Base-by-base conservation (phyloP, 2,329 filamentous ascomycete species). In the Scytalidium sp. region DNA sequence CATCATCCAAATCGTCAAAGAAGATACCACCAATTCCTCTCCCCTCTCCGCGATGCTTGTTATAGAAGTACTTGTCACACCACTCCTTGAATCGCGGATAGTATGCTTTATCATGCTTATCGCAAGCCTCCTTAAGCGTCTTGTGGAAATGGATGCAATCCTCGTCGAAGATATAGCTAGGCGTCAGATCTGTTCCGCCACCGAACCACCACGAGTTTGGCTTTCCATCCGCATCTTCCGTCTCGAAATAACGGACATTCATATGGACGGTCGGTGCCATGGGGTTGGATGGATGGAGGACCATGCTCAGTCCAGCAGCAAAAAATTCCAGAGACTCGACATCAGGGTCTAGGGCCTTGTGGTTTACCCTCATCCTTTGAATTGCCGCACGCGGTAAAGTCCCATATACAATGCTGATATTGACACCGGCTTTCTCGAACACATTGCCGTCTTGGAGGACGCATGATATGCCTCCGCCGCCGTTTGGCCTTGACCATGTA, bases 191-290 rank as follows among this genome's bases (percentile, higher is more conserved):
- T 47, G 90, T 92, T 50, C 94, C 94, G 45, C 94, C 94, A 56
- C 94, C 94, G 63, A 96, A 99, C 94, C 94, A 99, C 93, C 94
- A 99, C 7, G 91, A 87, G 56, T 93, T 90, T 46, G 78, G 85
- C 57, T 78, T 87, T 41, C 88, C 90, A 60, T 93, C 87, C 8
- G 87, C 81, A 61, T 93, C 88, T 53, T 89, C 88, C 1, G 94
- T 99, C 75, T 99, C 94, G 65, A 99, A 99, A 73, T 99, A 99
- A 50, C 94, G 85, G 76, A 97, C 97, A 76, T 99, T 99, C 60
- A 99, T 79, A 69, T 99, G 94, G 17, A 99, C 94, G 0, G 94
- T 99, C 0, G 94, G 94, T 7, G 93, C 93, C 87, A 96, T 96
- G 43, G 94, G 94, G 71, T 99, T 99, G 61, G 83, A 80, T 2